Evolutionary conservation across 1,284 basidiomycete genomes (phyloP), one percentile per base, ranked within the genome.

Genomic region (Malassezia dermatis): DNA sequence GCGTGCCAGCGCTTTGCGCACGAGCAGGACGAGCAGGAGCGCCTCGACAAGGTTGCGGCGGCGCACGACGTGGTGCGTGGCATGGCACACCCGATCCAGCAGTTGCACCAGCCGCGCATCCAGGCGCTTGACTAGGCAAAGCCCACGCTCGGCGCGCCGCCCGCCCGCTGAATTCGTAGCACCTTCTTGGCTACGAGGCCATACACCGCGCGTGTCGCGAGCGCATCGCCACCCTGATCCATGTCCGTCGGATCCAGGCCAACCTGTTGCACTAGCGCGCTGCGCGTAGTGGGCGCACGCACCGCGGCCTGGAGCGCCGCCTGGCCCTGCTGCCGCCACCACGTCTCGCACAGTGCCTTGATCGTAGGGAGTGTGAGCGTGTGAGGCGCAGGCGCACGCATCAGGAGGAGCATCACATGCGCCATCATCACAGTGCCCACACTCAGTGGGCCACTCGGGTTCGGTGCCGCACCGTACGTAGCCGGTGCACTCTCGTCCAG

Each of bases 201-300:
- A 43, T 73, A 73, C 11, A 70, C 64, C 1, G 68, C 64, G 24
- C 69, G 65, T n/a, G 63, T 62, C 4, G 67, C 67, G 37, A 73
- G 53, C 24, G 58, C 28, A 11, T 56, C 56, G 24, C 63, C 61
- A 2, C 24, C 31, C 47, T 39, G 62, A 46, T 64, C 61, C 17
- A 60, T 59, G 15, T 67, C 67, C 34, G 44, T 19, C 7, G 37
- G 24, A 35, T 64, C 65, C n/a, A 64, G 51, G 2, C 60, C 64
- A 28, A 60, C 55, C 23, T 55, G 50, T 15, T 55, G 47, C 10
- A 50, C 35, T 0, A 55, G 47, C 31, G 59, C 51, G 39, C 58
- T 61, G 24, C 49, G 40, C 19, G 58, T 44, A 21, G 60, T 57
- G 30, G 51, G 47, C 4, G 55, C 30, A 12, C 27, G 21, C 30